Evolutionary conservation across 2,329 filamentous ascomycete species (phyloP).

Genomic region (Aphanocladium album): DNA sequence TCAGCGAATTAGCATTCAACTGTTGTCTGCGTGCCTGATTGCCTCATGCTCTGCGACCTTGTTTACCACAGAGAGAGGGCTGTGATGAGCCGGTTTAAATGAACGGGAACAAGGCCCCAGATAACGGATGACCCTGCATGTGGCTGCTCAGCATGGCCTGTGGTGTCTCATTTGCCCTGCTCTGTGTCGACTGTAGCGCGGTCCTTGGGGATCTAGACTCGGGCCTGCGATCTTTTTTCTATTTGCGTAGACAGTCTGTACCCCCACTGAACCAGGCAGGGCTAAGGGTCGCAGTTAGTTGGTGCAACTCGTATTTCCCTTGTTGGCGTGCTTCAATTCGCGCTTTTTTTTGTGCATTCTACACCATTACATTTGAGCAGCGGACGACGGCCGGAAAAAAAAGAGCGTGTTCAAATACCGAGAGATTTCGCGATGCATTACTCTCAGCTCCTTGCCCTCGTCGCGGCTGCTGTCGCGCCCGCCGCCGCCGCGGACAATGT

Average conservation of each 20-base stretch:
- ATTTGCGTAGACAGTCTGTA: no score
- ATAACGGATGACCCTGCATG: neutral
- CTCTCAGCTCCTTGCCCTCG: slow-evolving; percentile 23
- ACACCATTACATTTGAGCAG: no score
- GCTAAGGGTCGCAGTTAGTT: no score
- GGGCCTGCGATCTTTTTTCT: neutral
- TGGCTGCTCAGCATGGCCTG: neutral
- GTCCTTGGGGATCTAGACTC: slow-evolving; percentile 1
- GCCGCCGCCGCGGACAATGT: slow-evolving; percentile 22
- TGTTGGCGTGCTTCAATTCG: no score
- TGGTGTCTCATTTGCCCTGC: neutral
- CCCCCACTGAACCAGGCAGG: no score
- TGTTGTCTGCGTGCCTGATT: no score
- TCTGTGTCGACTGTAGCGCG: neutral
- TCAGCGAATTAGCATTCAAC: no score
- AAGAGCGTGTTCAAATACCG: neutral
- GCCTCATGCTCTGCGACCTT: no score
- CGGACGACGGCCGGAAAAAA: no score
- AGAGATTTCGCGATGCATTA: slow-evolving; percentile 18
- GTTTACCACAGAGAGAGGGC: no score
- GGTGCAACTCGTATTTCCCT: no score
- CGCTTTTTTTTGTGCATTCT: no score
- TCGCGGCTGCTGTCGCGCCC: slow-evolving; percentile 18
- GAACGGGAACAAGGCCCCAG: neutral
- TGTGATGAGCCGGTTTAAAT: neutral